Evolutionary conservation across 768 basidiomycete species (phyloP).

Genomic region (Basidioascus undulatus): DNA sequence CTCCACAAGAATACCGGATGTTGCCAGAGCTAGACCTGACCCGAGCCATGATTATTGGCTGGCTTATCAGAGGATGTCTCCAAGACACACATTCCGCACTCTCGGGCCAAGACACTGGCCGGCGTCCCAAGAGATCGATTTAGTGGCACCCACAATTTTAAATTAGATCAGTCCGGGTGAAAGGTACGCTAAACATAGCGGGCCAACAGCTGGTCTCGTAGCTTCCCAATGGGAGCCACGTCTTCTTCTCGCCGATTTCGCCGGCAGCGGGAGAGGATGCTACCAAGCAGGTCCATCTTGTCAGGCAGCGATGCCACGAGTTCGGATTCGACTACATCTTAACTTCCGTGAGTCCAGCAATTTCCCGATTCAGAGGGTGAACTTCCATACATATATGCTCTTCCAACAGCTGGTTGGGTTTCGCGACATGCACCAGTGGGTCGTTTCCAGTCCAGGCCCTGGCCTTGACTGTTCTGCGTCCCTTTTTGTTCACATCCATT

Average conservation of each 20-base stretch:
- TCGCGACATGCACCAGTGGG: no score
- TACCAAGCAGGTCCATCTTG: constrained; percentile 2
- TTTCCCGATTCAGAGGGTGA: no score
- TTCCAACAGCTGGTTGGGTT: no score
- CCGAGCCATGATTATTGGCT: background rate
- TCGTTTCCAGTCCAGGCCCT: no score
- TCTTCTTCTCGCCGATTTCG: constrained; percentile 10
- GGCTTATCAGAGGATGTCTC: constrained; percentile 1
- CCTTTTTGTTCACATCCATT: no score
- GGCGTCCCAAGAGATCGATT: background rate
- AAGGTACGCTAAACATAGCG: background rate
- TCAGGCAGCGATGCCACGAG: constrained; percentile 2
- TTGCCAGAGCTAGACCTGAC: no score
- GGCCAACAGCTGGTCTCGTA: background rate
- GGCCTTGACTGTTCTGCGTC: no score
- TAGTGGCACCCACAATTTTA: background rate
- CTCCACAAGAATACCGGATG: background rate
- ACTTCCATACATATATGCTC: no score
- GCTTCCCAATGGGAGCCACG: constrained; percentile 5
- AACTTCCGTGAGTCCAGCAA: no score
- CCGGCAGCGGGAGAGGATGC: constrained; percentile 1
- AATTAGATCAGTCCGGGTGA: background rate
- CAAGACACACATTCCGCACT: constrained; percentile 2
- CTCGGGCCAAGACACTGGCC: constrained; percentile 4
- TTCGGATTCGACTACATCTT: constrained; percentile 3